Base-by-base conservation (phyloP, 371 early-diverging fungal genomes). In the Syncephalastrum contaminatum region DNA sequence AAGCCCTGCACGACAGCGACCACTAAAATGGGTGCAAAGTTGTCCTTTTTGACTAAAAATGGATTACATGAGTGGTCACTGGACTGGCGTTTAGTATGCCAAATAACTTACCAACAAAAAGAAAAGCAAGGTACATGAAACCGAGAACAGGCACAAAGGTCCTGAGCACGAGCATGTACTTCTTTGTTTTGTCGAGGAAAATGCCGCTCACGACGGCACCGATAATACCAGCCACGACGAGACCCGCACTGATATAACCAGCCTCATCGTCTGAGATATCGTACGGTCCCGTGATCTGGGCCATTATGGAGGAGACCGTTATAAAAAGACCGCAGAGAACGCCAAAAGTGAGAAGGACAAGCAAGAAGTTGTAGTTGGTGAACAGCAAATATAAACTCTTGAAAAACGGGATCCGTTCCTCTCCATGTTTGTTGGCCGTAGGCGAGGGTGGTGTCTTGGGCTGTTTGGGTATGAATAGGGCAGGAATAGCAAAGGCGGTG, bases 301-400 rank as follows among this genome's bases (percentile, higher is more conserved):
- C 66, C 56, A 88, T 67, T 19, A 87, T 60, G 7, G 87, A 84
- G 0, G 86, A 73, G 25, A 83, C 69, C 39, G 85, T 76, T 24
- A 84, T 84, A 63, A 86, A 83, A 51, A 85, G 62, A 19, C 88
- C 89, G 53, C 84, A 79, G 48, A 83, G 61, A 16, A 80, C 59
- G 22, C 82, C 85, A 62, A 86, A 84, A 24, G 80, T 43, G 43
- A 72, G 47, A 64, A 80, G 68, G 41, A 89, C 62, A 51, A 86
- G 69, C 20, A 83, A 55, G 58, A 81, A 89, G 54, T 78, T 67
- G 43, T 64, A 71, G 60, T 86, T 88, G n/a, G 59, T 62, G 18
- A 72, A 49, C 30, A 86, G 70, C 25, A 70, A 52, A 48, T 62
- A 59, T 25, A 87, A 51, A 18, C 77, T 75, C 52, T 69, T 63